Base-by-base conservation (phyloP, 495 filamentous ascomycete genomes). In the Aspergillus campestris region DNA sequence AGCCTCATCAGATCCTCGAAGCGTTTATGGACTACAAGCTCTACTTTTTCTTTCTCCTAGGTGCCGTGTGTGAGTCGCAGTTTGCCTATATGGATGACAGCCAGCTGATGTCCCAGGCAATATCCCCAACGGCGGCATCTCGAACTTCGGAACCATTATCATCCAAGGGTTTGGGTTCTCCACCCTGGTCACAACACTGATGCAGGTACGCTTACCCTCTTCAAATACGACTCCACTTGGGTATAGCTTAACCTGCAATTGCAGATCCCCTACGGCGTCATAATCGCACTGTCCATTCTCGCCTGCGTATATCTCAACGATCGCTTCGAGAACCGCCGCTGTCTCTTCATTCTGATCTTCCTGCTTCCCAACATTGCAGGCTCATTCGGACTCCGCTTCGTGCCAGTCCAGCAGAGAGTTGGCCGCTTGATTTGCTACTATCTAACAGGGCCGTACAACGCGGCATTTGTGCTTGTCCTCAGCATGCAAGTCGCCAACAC, bases 91-190 rank as follows among this genome's bases (percentile, higher is more conserved):
- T 31, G 39, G 3, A 8, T 29, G 1, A 31, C 38, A 7, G 28
- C n/a, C 27, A 30, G 11, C 13, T 9, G 33, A 37, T 31, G 12
- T 31, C 9, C 8, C 32, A 70, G 66, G 65, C 50, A 72, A 69
- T 40, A 46, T 72, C 13, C 67, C 67, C 28, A 72, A 72, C 32
- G 69, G 69, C 3, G 70, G 70, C 2, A 76, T 85, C 34, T 72
- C 68, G 5, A 82, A 80, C 36, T 83, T 83, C 41, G 76, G 76
- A 13, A 79, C 75, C 0, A 62, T 82, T 12, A 77, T 83, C 38
- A 81, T 83, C 47, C 58, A 82, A 48, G 77, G 79, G 0, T 79
- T 81, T 42, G 78, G 80, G 2, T 83, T 77, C 50, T 71, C 68
- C 0, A 77, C 76, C 0, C 60, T 75, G 6, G 66, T 69, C 3